phyloP scores from a whole-genome alignment of 2,329 filamentous ascomycete species.

The Sarocladiaceae sp. region DNA sequence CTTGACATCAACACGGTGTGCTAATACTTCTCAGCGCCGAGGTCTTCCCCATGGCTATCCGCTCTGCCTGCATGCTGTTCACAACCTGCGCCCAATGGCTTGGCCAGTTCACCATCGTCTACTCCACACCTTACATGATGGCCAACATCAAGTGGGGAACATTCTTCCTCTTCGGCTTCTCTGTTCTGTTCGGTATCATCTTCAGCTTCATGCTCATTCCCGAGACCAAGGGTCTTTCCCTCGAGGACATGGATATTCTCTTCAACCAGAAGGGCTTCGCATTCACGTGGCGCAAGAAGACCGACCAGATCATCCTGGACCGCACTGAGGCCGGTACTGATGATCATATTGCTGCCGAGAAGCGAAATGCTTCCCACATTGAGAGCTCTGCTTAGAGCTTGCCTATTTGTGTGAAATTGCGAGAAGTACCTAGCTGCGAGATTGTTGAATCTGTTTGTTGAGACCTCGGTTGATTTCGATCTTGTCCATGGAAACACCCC shows the following conservation, averaged over 20 bases:
- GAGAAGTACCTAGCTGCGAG: too few species aligned
- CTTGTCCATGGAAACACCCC: too few species aligned
- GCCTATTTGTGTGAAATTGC: too few species aligned
- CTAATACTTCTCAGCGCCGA: slow-evolving; percentile 17
- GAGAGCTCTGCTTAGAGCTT: too few species aligned
- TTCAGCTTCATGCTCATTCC: slow-evolving; percentile 17
- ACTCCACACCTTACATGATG: slow-evolving; percentile 26
- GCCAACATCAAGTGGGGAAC: slow-evolving; percentile 14
- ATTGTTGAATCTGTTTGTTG: too few species aligned
- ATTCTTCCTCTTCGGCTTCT: slow-evolving; percentile 15
- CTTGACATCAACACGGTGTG: neutral
- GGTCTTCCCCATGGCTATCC: slow-evolving; percentile 23
- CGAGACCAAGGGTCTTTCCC: slow-evolving; percentile 20
- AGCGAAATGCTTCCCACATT: neutral
- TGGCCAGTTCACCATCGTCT: slow-evolving; percentile 24
- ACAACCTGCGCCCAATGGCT: slow-evolving; percentile 26
- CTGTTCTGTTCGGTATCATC: slow-evolving; percentile 13
- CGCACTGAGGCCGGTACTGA: neutral
- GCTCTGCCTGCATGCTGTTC: slow-evolving; percentile 22
- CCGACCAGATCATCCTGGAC: slow-evolving; percentile 11
- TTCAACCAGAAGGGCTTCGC: slow-evolving; percentile 14
- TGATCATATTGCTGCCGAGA: neutral
- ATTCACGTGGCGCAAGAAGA: slow-evolving; percentile 10
- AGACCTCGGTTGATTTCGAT: too few species aligned
- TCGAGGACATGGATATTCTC: slow-evolving; percentile 24